Base-by-base conservation (phyloP, 176 grass and related monocot species). In the Ananas comosus region DNA sequence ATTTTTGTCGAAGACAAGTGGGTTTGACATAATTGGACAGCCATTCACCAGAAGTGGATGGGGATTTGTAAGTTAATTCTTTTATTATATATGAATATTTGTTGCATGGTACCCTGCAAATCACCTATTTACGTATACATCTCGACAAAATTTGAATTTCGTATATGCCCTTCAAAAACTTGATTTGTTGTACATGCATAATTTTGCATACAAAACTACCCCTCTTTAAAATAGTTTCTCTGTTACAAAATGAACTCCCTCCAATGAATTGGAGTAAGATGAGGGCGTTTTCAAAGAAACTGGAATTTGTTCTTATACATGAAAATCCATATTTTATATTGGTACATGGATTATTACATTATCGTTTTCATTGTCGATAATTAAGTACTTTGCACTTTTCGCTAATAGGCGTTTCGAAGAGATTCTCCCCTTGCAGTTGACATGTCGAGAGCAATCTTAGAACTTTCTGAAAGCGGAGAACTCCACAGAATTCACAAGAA, bases 11-110 rank as follows among this genome's bases (percentile, higher is more conserved):
- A 61, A 66, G 8, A 65, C 91, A 67, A 88, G 93, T 69, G 80
- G 82, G 9, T 96, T 92, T 85, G 75, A 79, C 51, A 72, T 79
- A 24, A 88, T 92, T 7, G 93, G 89, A 0, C 84, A 89, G 63
- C 72, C 78, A 19, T 96, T 96, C 72, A 92, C 93, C 13, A 77
- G 74, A 65, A 88, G 86, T 56, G 93, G 93, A 80, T 96, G 93
- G 93, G 93, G 93, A 70, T 96, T 96, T 78, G 93, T 96, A 92
- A 63, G 93, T 92, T 67, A 25, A 50, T 29, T 14, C 6, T 14
- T 51, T 57, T 63, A 51, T 14, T 63, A 13, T 28, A n/a, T 65
- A 10, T 19, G 2, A 5, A 11, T 61, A 27, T 27, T 27, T 27
- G 25, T 27, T 27, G 25, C 25, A 27, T 27, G 25, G 25, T 27